Conservation (phyloP, 352 stramenopile species). For the Phytopythium ostracodes region DNA sequence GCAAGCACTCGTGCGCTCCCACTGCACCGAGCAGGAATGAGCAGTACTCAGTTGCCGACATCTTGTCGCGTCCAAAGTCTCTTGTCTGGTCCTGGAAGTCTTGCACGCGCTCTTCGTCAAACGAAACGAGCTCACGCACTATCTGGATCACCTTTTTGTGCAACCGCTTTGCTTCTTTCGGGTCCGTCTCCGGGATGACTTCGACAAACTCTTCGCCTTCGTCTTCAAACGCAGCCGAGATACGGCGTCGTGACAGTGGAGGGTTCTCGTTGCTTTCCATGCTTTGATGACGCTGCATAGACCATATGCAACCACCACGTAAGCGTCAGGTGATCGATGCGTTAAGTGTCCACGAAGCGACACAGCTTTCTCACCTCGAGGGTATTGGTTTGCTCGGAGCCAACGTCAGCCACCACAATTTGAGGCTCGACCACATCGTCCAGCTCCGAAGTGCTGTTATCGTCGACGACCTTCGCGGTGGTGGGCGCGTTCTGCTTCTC, state of each 20-base stretch:
- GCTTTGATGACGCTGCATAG: not conserved
- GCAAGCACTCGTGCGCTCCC: slow-evolving; percentile 60
- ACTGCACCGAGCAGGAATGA: slow-evolving; percentile 69
- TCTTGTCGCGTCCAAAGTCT: slow-evolving; percentile 70
- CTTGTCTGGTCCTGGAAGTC: slow-evolving; percentile 80
- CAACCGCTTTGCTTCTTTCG: slow-evolving; percentile 57
- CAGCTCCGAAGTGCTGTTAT: not conserved
- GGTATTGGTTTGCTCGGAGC: not conserved
- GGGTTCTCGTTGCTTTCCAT: not conserved
- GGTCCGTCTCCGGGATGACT: slow-evolving; percentile 46
- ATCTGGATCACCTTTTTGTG: slow-evolving; percentile 71
- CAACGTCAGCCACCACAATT: not conserved
- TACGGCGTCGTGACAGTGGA: slow-evolving; percentile 20
- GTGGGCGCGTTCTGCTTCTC: not conserved
- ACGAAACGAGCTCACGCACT: slow-evolving; percentile 50
- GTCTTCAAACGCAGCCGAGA: slow-evolving; percentile 28
- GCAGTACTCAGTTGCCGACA: slow-evolving; percentile 68
- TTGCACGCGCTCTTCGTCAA: slow-evolving; percentile 69
- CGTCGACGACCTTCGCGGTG: not conserved
- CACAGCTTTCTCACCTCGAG: not conserved
- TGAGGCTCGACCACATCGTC: not conserved
- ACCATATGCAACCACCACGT: not conserved
- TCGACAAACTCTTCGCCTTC: slow-evolving; percentile 52
- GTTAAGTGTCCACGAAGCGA: not conserved
- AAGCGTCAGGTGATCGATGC: not conserved